A percentile compares a stretch with the other conserved stretches of the same genome.
These are phyloP conservation scores for Coemansia sp. DNA, from an alignment of 192 early-diverging fungal genomes.

Conservation along the genomic window DNA sequence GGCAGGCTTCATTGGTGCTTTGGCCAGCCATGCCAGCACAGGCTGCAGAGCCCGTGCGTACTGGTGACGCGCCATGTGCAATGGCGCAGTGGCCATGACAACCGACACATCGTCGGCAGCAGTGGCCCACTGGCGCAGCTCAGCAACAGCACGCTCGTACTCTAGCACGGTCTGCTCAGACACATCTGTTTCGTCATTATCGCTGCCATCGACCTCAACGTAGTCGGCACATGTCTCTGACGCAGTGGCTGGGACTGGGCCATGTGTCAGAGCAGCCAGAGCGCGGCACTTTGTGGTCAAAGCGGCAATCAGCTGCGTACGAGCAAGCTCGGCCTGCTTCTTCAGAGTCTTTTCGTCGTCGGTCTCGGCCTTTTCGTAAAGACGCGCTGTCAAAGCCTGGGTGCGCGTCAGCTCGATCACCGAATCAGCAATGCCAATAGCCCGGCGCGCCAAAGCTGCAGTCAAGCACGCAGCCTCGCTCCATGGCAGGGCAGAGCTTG, in stretches of 20 bases:
- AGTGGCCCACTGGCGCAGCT: slow-evolving; percentile 62
- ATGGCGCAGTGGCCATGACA: slow-evolving; percentile 59
- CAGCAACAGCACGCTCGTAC: slow-evolving; percentile 61
- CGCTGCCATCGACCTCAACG: slow-evolving; percentile 35
- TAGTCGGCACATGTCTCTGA: slow-evolving; percentile 44
- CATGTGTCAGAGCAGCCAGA: slow-evolving; percentile 36
- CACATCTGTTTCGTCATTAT: slow-evolving; percentile 13
- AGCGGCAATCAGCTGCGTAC: slow-evolving; percentile 64
- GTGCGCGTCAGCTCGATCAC: slow-evolving; percentile 63
- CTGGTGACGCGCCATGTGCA: slow-evolving; percentile 58
- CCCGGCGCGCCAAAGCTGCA: slow-evolving; percentile 8
- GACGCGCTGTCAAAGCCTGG: slow-evolving; percentile 58
- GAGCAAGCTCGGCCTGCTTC: slow-evolving; percentile 75
- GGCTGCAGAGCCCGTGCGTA: slow-evolving; percentile 72
- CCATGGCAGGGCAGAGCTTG: slow-evolving; percentile 56
- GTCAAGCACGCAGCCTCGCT: slow-evolving; percentile 24
- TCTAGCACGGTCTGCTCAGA: slow-evolving; percentile 20
- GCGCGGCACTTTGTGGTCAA: slow-evolving; percentile 61
- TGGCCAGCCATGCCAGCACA: slow-evolving; percentile 68
- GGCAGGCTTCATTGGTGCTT: slow-evolving; percentile 54
- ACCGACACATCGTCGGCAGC: slow-evolving; percentile 56
- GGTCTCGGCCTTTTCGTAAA: slow-evolving; percentile 52
- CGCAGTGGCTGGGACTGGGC: slow-evolving; percentile 8
- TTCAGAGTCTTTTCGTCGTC: slow-evolving; percentile 59
- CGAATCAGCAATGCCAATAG: slow-evolving; percentile 53